These are phyloP conservation scores for Mucor lusitanicus DNA, from an alignment of 371 early-diverging fungal genomes.

Conservation along the genomic window DNA sequence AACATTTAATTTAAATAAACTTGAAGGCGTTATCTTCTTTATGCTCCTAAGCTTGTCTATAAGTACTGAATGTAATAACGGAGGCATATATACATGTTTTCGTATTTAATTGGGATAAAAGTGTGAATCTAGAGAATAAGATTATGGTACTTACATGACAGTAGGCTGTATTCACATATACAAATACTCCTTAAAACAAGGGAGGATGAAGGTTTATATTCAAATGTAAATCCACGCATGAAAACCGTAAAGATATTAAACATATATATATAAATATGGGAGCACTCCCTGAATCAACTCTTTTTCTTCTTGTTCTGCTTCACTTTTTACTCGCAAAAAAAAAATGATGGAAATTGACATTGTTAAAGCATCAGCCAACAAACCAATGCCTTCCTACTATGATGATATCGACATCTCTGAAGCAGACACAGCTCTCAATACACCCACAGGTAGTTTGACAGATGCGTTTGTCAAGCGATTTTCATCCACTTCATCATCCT, in stretches of 20 bases:
- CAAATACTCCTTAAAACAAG: background rate
- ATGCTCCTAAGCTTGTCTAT: too few relatives aligned
- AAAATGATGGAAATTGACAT: constrained; percentile 9
- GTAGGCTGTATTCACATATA: too few relatives aligned
- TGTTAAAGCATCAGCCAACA: constrained; percentile 1
- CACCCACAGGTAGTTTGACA: constrained; percentile 16
- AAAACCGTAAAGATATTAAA: background rate
- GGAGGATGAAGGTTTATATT: background rate
- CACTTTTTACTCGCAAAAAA: background rate
- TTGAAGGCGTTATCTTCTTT: too few relatives aligned
- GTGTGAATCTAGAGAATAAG: too few relatives aligned
- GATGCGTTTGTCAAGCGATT: constrained; percentile 6
- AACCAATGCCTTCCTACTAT: background rate
- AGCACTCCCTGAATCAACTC: background rate
- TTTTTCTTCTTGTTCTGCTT: background rate
- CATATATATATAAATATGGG: background rate
- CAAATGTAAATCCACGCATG: background rate
- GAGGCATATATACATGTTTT: too few relatives aligned
- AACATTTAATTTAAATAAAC: too few relatives aligned
- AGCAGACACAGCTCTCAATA: constrained; percentile 16
- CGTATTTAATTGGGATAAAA: too few relatives aligned
- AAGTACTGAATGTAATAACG: too few relatives aligned
- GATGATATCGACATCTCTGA: constrained; percentile 14
- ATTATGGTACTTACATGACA: too few relatives aligned
- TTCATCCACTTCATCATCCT: constrained; percentile 13